These are phyloP conservation scores for apple (Malus domestica) DNA, from an alignment of 306 rosid species.

Conservation along the genomic window ASM211411v1 NC_041795.1:30090501-30091000, in stretches of 20 bases:
- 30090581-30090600: background rate
- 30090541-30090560: background rate
- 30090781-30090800: background rate
- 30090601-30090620: background rate
- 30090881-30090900: slow-evolving; percentile 15
- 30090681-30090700: slow-evolving; percentile 20
- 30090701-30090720: slow-evolving; percentile 15
- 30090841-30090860: slow-evolving; percentile 24
- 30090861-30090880: slow-evolving; percentile 44
- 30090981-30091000: slow-evolving; percentile 47
- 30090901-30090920: slow-evolving; percentile 15
- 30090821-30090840: background rate
- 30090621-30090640: slow-evolving; percentile 34
- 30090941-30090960: slow-evolving; percentile 35
- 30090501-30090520: too few species aligned
- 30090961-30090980: slow-evolving; percentile 40
- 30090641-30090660: slow-evolving; percentile 39
- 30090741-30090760: slow-evolving; percentile 17
- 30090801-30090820: slow-evolving; percentile 6
- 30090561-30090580: too few species aligned
- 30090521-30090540: background rate
- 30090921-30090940: slow-evolving; percentile 5
- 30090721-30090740: slow-evolving; percentile 27
- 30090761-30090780: background rate
- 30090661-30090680: slow-evolving; percentile 26